These are phyloP conservation scores for Xylariales sp. DNA, from an alignment of 2,329 filamentous ascomycete genomes.

Conservation along the genomic window DNA sequence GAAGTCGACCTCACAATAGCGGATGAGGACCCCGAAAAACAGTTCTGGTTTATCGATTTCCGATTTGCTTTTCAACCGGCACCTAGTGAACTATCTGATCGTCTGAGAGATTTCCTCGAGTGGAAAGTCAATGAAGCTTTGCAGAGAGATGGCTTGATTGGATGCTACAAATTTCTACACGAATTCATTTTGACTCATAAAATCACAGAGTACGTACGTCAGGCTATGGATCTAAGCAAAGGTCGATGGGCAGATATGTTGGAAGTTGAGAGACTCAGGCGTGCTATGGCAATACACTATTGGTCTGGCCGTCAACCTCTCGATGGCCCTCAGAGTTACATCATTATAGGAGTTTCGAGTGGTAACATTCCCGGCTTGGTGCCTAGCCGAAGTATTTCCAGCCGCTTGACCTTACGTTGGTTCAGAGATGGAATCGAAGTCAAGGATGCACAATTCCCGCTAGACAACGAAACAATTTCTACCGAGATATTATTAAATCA, in stretches of 20 bases:
- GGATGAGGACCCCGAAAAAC: conserved; percentile 82
- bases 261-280: conserved; percentile 81
- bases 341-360: conserved; percentile 85
- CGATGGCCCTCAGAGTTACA: conserved; percentile 82
- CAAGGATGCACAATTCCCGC: conserved; percentile 71
- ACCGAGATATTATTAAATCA: conserved; percentile 78
- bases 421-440: conserved; percentile 85
- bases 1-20: conserved; percentile 93
- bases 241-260: conserved; percentile 83
- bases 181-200: conserved; percentile 91
- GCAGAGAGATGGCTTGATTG: conserved; percentile 74
- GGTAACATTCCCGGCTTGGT: conserved; percentile 61
- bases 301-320: conserved; percentile 75
- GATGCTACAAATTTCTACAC: conserved; percentile 88
- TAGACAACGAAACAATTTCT: conserved; percentile 76
- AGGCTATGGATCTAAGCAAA: conserved; percentile 76
- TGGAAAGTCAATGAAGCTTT: conserved; percentile 77
- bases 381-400: conserved; percentile 59
- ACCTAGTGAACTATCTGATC: conserved; percentile 69
- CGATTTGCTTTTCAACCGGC: conserved; percentile 83
- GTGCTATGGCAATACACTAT: conserved; percentile 89
- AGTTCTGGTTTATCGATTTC: conserved; percentile 95
- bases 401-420: conserved; percentile 77
- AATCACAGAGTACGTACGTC: conserved; percentile 81
- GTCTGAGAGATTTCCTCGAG: conserved; percentile 75